Conservation (phyloP, 352 stramenopile genomes). For the Halophytophthora batemanensis region DNA sequence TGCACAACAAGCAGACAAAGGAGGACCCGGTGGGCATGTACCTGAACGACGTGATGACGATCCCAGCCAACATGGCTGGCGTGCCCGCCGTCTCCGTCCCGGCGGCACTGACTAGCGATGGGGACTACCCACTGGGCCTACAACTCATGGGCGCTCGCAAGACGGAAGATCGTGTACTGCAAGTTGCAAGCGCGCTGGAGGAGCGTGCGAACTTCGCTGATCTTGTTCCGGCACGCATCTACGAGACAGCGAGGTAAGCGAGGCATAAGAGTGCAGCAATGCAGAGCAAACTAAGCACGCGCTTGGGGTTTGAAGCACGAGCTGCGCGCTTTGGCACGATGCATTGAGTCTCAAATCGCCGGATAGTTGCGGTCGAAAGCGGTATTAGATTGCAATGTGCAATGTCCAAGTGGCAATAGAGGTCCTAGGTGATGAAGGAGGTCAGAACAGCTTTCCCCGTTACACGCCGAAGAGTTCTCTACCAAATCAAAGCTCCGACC, state of each 20-base stretch:
- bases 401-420: constrained; percentile 19
- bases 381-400: background rate
- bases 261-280: background rate
- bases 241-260: constrained; percentile 27
- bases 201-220: constrained; percentile 44
- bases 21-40: constrained; percentile 85
- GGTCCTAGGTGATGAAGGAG: background rate
- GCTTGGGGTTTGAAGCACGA: no score
- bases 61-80: constrained; percentile 86
- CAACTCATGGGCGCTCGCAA: constrained; percentile 75
- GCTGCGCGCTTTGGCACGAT: no score
- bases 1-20: constrained; percentile 51
- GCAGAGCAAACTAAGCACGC: no score
- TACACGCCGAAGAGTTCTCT: no score
- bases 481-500: no score
- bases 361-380: no score
- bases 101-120: constrained; percentile 50
- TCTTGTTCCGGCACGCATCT: constrained; percentile 53
- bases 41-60: constrained; percentile 92
- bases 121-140: constrained; percentile 64
- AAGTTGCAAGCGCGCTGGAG: constrained; percentile 64
- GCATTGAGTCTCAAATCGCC: no score
- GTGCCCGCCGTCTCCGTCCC: constrained; percentile 85
- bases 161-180: constrained; percentile 57
- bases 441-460: no score